Percentiles rank a stretch among this genome's conserved stretches.
phyloP scores from a whole-genome alignment of 140 eudicot genomes.

The Erigeron philadelphicus region DNA sequence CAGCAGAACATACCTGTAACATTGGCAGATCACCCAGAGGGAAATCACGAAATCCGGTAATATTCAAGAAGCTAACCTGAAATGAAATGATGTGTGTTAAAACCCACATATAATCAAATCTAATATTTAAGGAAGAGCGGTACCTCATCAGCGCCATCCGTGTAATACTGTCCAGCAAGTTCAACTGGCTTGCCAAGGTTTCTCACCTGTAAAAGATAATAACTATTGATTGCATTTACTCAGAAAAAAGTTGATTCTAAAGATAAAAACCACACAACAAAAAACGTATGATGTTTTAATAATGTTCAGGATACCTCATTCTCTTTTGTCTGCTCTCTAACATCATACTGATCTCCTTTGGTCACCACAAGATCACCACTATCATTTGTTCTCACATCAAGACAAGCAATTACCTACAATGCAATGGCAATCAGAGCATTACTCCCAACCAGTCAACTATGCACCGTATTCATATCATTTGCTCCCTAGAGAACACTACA shows the following conservation, averaged over 20 bases:
- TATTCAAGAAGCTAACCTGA: slow-evolving; percentile 89
- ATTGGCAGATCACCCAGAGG: slow-evolving; percentile 97
- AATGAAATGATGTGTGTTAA: slow-evolving; percentile 6
- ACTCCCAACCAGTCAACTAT: background rate
- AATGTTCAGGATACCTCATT: slow-evolving; percentile 57
- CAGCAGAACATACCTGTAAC: slow-evolving; percentile 60
- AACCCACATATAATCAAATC: background rate
- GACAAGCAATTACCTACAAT: slow-evolving; percentile 91
- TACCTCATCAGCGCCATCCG: slow-evolving; percentile 99
- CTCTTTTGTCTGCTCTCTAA: slow-evolving; percentile 76
- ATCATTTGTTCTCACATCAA: slow-evolving; percentile 97
- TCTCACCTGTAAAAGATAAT: slow-evolving; percentile 58
- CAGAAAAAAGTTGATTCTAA: background rate
- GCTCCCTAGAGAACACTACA: background rate
- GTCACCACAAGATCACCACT: slow-evolving; percentile 97
- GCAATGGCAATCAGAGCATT: slow-evolving; percentile 4
- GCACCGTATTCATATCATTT: background rate
- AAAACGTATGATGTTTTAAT: background rate
- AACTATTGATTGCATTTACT: background rate
- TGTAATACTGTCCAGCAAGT: slow-evolving; percentile 86
- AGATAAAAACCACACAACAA: background rate
- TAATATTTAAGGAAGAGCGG: slow-evolving; percentile 15
- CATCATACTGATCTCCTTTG: slow-evolving; percentile 98
- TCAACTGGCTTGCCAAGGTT: slow-evolving; percentile 98
- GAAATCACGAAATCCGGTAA: slow-evolving; percentile 95